Conservation (phyloP, 2,329 filamentous ascomycete species). For the Zalaria obscura region DNA sequence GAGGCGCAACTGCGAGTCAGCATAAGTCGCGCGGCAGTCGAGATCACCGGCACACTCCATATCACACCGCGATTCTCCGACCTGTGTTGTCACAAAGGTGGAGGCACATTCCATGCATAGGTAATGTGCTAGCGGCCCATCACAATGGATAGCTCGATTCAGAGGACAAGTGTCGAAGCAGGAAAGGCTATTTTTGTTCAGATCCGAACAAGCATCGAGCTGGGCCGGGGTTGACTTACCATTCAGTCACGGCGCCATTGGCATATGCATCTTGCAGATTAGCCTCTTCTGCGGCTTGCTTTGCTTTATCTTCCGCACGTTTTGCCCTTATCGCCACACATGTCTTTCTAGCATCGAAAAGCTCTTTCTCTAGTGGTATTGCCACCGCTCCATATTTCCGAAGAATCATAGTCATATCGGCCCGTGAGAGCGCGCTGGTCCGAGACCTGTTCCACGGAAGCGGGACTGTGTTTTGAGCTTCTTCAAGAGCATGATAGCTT, state of each 20-base stretch:
- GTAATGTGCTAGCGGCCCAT: constrained; percentile 42
- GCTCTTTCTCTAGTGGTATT: constrained; percentile 15
- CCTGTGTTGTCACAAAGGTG: constrained; percentile 49
- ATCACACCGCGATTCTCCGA: constrained; percentile 55
- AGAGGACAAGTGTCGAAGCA: constrained; percentile 55
- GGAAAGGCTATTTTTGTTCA: constrained; percentile 17
- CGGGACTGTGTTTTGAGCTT: neutral
- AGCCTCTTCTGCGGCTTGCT: constrained; percentile 17
- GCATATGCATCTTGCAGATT: constrained; percentile 19
- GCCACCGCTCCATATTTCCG: neutral
- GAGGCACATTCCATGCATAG: constrained; percentile 59
- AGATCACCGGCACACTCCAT: constrained; percentile 58
- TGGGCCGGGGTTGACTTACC: constrained; percentile 10
- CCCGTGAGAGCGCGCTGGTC: neutral
- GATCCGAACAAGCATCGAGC: neutral
- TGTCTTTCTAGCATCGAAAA: constrained; percentile 18
- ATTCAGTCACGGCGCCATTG: constrained; percentile 46
- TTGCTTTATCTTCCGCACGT: constrained; percentile 8
- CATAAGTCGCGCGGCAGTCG: constrained; percentile 50
- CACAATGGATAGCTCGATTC: constrained; percentile 56
- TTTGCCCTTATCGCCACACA: constrained; percentile 9
- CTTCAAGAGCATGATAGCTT: constrained; percentile 20
- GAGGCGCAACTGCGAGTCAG: constrained; percentile 35
- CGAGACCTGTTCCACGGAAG: constrained; percentile 2
- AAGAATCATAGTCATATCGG: constrained; percentile 1